A percentile compares a stretch with the other conserved stretches of the same genome.
Evolutionary conservation across 345 rosid genomes (phyloP).

Genomic region (thale cress (Arabidopsis thaliana)): DNA sequence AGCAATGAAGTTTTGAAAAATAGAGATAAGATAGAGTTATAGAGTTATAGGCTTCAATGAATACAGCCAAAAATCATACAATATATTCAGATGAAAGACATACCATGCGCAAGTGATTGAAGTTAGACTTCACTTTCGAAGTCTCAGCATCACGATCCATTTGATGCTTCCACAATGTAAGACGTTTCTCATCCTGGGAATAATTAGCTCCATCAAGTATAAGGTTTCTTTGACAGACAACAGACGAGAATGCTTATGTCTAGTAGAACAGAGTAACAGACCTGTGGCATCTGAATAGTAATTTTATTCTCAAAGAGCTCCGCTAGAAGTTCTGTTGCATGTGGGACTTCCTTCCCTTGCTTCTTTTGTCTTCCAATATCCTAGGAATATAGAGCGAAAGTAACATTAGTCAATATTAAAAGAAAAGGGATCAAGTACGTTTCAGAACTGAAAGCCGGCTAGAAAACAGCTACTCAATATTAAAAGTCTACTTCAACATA

Average conservation of each 20-base stretch:
- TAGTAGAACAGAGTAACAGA: constrained; percentile 38
- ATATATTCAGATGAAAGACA: constrained; percentile 40
- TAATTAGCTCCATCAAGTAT: constrained; percentile 28
- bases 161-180: constrained; percentile 78
- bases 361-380: constrained; percentile 80
- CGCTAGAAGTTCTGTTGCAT: constrained; percentile 65
- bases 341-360: constrained; percentile 78
- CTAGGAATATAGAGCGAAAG: constrained; percentile 51
- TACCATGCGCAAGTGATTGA: constrained; percentile 67
- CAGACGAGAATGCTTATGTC: constrained; percentile 13
- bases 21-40: not conserved
- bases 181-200: constrained; percentile 77
- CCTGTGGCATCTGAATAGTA: constrained; percentile 90
- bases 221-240: constrained; percentile 17
- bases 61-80: constrained; percentile 2
- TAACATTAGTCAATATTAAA: constrained; percentile 14
- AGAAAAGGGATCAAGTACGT: constrained; percentile 13
- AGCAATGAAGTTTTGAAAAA: constrained; percentile 7
- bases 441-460: constrained; percentile 17
- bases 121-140: constrained; percentile 80
- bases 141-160: constrained; percentile 83
- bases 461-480: constrained; percentile 16
- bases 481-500: constrained; percentile 5
- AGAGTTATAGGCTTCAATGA: constrained; percentile 3
- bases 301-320: constrained; percentile 93